Evolutionary conservation across 495 filamentous ascomycete species (phyloP), one percentile per base, ranked within the genome.

Genomic region (Parathielavia appendiculata): DNA sequence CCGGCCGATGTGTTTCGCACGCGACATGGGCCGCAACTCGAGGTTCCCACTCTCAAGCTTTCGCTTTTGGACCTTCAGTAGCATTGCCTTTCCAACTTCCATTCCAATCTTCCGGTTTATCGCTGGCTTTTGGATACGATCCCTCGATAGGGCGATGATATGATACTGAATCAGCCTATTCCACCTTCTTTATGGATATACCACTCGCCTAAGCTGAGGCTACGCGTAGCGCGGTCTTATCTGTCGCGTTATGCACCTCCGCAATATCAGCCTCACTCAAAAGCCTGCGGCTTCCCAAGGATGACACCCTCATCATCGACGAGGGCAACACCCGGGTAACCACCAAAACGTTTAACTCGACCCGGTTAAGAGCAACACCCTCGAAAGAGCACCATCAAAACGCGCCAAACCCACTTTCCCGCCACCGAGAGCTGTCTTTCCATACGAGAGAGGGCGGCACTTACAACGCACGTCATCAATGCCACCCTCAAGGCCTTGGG

Each of bases 401-500:
- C 64, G 61, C 41, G 56, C 46, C 39, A 66, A 39, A 14, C 54
- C 66, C 17, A 57, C 55, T 20, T 60, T 8, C 56, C 62, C 34
- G 45, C 61, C 19, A 6, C 47, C 20, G 60, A 63, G 39, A 70
- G 70, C 34, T 70, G 68, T 46, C 69, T 87, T 46, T 77, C 80
- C 9, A 58, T 74, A 17, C 83, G 83, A 58, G 84, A 91, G 60
- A 85, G 77, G 67, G 81, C 83, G 1, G 76, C 84, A 41, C 76
- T 96, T 43, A 89, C 90, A 5, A 92, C 91, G 2, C 86, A 92
- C 49, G 81, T 92, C 19, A 85, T 93, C 59, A 96, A 95, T 73
- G 76, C 73, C 32, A 83, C 85, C 14, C 72, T 93, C 20, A 93
- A 89, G 66, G 75, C 81, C 9, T 79, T 97, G 12, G 82, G 81